These are phyloP conservation scores for Papilionanthe hybrid DNA, from an alignment of 116 monocot species.

Conservation along the genomic window DNA sequence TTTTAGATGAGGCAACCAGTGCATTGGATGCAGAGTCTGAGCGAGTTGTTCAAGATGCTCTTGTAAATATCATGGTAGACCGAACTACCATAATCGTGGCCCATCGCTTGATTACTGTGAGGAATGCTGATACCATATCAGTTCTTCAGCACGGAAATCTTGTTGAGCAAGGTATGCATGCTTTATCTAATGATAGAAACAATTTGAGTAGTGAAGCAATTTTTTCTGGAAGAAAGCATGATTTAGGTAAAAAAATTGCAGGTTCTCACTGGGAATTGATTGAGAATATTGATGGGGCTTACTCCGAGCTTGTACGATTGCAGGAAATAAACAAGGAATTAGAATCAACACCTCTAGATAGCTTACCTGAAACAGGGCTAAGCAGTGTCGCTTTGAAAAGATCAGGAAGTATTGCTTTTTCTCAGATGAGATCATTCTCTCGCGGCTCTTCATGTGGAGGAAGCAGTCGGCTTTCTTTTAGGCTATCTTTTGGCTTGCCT, in stretches of 20 bases:
- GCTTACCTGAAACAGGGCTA: neutral
- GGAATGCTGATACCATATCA: constrained; percentile 51
- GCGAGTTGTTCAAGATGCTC: constrained; percentile 57
- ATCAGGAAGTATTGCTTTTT: constrained; percentile 8
- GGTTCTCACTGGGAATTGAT: constrained; percentile 49
- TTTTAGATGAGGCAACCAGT: constrained; percentile 80
- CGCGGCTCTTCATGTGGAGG: constrained; percentile 34
- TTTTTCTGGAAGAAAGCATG: neutral
- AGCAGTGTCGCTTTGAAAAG: constrained; percentile 2
- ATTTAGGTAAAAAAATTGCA: constrained; percentile 1
- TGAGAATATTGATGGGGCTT: constrained; percentile 48
- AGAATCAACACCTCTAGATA: neutral
- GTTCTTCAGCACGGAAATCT: constrained; percentile 55
- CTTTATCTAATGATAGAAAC: neutral
- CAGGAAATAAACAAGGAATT: constrained; percentile 36
- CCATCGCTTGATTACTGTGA: constrained; percentile 58
- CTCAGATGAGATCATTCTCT: constrained; percentile 29
- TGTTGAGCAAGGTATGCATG: constrained; percentile 52
- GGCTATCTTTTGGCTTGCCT: constrained; percentile 23
- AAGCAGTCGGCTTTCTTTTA: constrained; percentile 28
- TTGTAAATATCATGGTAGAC: constrained; percentile 45
- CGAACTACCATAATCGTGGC: constrained; percentile 67
- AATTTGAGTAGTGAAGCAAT: too few species aligned
- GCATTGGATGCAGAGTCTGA: constrained; percentile 69
- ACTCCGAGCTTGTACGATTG: constrained; percentile 54